phyloP scores from a whole-genome alignment of 768 basidiomycete species.

The Suillus subluteus region DNA sequence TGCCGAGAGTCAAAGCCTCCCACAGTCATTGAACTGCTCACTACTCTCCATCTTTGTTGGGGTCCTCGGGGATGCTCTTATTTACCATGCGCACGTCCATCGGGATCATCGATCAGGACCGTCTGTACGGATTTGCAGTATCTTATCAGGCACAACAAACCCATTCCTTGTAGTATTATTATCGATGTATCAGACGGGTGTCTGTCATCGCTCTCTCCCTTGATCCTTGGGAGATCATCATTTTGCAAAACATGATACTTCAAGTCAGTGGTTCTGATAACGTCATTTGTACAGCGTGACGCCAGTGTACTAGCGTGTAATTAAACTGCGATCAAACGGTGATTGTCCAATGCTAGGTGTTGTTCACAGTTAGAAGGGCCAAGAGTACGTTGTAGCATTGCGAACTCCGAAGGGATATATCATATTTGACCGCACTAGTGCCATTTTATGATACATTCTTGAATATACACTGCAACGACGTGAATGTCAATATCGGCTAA shows the following conservation, averaged over 20 bases:
- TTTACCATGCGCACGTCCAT: not conserved
- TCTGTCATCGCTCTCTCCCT: not conserved
- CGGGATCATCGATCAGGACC: not conserved
- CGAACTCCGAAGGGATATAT: not conserved
- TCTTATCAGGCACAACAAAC: not conserved
- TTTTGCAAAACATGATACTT: not conserved
- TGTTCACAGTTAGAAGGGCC: not conserved
- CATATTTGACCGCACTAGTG: not conserved
- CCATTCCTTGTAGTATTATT: not conserved
- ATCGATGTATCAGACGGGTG: not conserved
- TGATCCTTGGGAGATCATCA: not conserved
- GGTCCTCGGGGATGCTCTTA: not conserved
- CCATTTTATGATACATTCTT: not conserved
- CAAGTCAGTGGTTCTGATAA: not conserved
- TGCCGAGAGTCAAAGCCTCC: not conserved
- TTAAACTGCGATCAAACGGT: not conserved
- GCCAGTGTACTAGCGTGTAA: not conserved
- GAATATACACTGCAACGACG: not conserved
- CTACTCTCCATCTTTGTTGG: not conserved
- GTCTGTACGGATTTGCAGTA: not conserved
- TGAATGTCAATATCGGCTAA: not conserved
- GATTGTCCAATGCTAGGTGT: not conserved
- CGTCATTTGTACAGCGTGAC: not conserved
- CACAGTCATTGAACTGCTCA: too few species aligned
- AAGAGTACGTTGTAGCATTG: not conserved